Conservation (phyloP, 2,329 filamentous ascomycete species). For the Blastomyces parvus region DNA sequence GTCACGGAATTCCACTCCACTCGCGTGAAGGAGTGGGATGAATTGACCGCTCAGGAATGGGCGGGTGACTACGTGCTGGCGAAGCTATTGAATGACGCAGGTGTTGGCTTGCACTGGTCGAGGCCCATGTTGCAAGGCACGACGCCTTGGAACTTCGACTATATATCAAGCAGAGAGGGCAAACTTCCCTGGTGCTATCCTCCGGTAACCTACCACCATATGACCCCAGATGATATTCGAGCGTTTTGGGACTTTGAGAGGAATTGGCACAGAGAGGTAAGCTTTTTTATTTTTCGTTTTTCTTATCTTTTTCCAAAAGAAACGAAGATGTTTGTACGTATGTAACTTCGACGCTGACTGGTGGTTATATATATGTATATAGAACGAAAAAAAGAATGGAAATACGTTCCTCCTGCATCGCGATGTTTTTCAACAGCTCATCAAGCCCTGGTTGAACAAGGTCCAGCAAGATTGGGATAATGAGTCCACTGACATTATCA, state of each 20-base stretch:
- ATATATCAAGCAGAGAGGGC: slow-evolving; percentile 29
- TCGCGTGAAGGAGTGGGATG: slow-evolving; percentile 36
- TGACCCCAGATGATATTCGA: slow-evolving; percentile 35
- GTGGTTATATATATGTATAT: background rate
- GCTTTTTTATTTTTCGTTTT: background rate
- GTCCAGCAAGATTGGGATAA: slow-evolving; percentile 13
- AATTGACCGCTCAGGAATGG: slow-evolving; percentile 39
- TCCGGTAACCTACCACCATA: slow-evolving; percentile 42
- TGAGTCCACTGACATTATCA: background rate
- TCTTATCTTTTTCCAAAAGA: background rate
- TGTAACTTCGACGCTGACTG: background rate
- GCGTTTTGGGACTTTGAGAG: slow-evolving; percentile 40
- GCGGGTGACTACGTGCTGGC: slow-evolving; percentile 45
- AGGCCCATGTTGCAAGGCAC: slow-evolving; percentile 42
- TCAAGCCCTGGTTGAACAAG: slow-evolving; percentile 6
- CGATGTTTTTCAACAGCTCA: slow-evolving; percentile 12
- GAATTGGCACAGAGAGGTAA: slow-evolving; percentile 25
- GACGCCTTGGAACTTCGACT: slow-evolving; percentile 36
- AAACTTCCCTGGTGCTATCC: slow-evolving; percentile 43
- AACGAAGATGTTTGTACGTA: background rate
- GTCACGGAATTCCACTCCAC: slow-evolving; percentile 36
- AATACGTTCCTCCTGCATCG: slow-evolving; percentile 8
- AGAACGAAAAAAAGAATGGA: slow-evolving; percentile 7
- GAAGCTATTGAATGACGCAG: slow-evolving; percentile 39
- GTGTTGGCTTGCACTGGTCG: slow-evolving; percentile 37